Evolutionary conservation across 139 green algal species (phyloP), one percentile per base, ranked within the genome.

Genomic region (Micractinium conductrix): DNA sequence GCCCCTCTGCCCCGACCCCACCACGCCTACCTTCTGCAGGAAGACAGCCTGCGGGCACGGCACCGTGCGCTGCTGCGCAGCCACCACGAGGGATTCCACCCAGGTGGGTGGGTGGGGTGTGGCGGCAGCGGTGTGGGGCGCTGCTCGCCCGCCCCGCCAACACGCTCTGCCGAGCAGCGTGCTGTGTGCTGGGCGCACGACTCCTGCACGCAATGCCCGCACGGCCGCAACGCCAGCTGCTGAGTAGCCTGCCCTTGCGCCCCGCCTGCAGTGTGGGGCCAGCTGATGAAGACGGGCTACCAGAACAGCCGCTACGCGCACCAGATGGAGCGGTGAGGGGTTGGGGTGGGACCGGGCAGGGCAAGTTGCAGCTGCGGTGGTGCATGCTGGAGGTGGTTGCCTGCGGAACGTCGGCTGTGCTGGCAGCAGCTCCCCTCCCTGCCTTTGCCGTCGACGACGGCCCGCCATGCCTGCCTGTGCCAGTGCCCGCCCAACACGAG

Each of bases 241-340:
- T n/a, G n/a, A n/a, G n/a, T n/a, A n/a, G n/a, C n/a, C n/a, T n/a
- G n/a, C n/a, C n/a, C n/a, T n/a, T n/a, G n/a, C n/a, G n/a, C n/a
- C n/a, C n/a, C n/a, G n/a, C n/a, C n/a, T n/a, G n/a, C n/a, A 7
- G 88, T 98, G 12, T 99, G 97, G 97, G 97, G 97, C 0, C 93
- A 97, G 89, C 88, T 99, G 37, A 92, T 99, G 80, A 99, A 99
- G 91, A 98, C 97, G 0, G 97, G 97, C 1, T 97, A 98, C 87
- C 94, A 98, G 90, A 98, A 98, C 91, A 96, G 91, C 19, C 86
- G 93, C 24, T 98, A 98, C 83, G 96, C 96, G 16, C 93, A 98
- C 88, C 96, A 98, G 89, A 89, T 96, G 35, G 78, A 86, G 58
- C 63, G 53, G 69, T 71, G 50, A 43, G 37, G 60, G 17, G 30